Evolutionary conservation across 805 yeast genomes (phyloP).

Genomic region (Candida nanaspora): DNA sequence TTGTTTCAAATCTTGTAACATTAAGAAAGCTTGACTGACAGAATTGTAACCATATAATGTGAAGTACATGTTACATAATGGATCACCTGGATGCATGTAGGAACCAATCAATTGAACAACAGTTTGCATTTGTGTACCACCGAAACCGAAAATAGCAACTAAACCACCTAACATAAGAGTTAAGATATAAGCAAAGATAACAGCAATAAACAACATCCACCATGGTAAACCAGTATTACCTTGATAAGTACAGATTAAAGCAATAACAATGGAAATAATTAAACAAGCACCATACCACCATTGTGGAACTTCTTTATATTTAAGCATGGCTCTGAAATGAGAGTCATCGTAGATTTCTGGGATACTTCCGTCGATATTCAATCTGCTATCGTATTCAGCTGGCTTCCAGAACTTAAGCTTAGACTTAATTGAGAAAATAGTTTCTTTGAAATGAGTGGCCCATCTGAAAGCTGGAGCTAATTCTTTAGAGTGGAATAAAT

Average conservation of each 20-base stretch:
- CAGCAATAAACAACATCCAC: conserved; percentile 15
- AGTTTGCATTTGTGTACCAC: conserved; percentile 21
- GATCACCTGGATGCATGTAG: conserved; percentile 24
- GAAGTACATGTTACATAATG: conserved; percentile 36
- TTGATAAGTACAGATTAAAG: conserved; percentile 19
- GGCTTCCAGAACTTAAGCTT: conserved; percentile 42
- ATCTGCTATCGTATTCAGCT: conserved; percentile 14
- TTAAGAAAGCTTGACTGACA: conserved; percentile 33
- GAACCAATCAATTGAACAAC: conserved; percentile 29
- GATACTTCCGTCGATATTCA: conserved; percentile 14
- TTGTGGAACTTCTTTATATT: conserved; percentile 30
- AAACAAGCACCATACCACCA: conserved; percentile 24
- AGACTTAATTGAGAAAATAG: conserved; percentile 14
- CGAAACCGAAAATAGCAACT: conserved; percentile 18
- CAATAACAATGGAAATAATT: conserved; percentile 26
- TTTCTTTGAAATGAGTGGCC: conserved; percentile 6
- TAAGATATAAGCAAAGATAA: conserved; percentile 10
- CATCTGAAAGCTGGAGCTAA: conserved; percentile 18
- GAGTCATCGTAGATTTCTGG: conserved; percentile 26
- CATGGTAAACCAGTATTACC: conserved; percentile 26
- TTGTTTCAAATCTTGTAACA: conserved; percentile 34
- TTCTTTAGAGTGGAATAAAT: conserved; percentile 20
- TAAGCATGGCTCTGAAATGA: conserved; percentile 26
- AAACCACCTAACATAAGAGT: conserved; percentile 15
- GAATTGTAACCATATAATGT: conserved; percentile 34